These are phyloP conservation scores for Lagerstroemia speciosa DNA, from an alignment of 345 rosid genomes.

Conservation along the genomic window DNA sequence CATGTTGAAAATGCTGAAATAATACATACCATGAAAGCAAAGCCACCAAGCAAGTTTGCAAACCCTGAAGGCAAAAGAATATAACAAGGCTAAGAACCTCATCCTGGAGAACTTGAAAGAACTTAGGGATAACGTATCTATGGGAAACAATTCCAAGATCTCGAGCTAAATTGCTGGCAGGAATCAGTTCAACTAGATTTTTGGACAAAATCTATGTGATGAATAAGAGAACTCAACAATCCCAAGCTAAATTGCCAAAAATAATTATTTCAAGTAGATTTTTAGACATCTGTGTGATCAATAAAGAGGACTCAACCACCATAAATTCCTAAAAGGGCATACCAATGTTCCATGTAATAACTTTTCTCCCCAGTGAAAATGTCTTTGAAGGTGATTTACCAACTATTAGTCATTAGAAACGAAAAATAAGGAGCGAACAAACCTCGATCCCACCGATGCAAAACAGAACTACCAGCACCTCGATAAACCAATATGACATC, in stretches of 20 bases:
- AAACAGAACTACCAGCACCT: slow-evolving; percentile 82
- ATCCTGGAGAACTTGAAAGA: slow-evolving; percentile 11
- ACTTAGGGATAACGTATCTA: not conserved
- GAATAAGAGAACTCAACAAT: not conserved
- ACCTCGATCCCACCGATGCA: slow-evolving; percentile 99
- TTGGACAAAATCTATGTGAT: not conserved
- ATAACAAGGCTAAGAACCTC: slow-evolving; percentile 14
- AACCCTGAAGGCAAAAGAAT: slow-evolving; percentile 54
- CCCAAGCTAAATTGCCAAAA: too few species aligned
- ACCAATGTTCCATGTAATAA: not conserved
- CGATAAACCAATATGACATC: slow-evolving; percentile 91
- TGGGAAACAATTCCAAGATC: not conserved
- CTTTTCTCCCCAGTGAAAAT: not conserved
- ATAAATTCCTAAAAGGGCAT: not conserved
- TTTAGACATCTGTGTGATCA: too few species aligned
- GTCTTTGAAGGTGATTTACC: not conserved
- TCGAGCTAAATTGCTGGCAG: not conserved
- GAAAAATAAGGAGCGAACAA: slow-evolving; percentile 13
- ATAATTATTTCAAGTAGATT: too few species aligned
- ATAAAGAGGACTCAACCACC: too few species aligned
- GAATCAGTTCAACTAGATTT: not conserved
- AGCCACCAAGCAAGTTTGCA: slow-evolving; percentile 90
- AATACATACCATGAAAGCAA: slow-evolving; percentile 70
- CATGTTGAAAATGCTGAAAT: not conserved
- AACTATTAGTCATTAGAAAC: not conserved